These are phyloP conservation scores for Zygotorulaspora chibaensis DNA, from an alignment of 805 yeast genomes.

Conservation along the genomic window DNA sequence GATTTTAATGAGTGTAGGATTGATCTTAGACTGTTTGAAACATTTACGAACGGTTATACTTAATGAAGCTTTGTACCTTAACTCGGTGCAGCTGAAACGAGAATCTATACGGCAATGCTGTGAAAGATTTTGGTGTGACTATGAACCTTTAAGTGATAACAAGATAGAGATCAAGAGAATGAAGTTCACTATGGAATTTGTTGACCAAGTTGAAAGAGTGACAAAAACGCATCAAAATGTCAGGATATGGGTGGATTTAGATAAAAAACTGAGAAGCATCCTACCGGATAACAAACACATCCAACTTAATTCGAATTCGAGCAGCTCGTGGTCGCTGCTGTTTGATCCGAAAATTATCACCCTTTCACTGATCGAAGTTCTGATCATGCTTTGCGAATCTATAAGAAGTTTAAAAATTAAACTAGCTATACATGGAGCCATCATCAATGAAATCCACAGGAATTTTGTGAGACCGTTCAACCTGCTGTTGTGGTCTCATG, in stretches of 20 bases:
- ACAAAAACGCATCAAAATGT: background rate
- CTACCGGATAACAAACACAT: background rate
- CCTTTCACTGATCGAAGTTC: conserved; percentile 2
- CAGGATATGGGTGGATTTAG: background rate
- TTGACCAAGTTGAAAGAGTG: background rate
- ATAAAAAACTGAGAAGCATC: background rate
- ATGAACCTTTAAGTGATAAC: background rate
- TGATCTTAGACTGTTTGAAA: conserved; percentile 8
- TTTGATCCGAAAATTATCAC: conserved; percentile 6
- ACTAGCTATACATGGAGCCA: conserved; percentile 2
- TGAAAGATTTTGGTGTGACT: conserved; percentile 8
- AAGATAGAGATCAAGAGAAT: conserved; percentile 1
- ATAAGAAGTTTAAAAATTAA: background rate
- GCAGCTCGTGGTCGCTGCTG: background rate
- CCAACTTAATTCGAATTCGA: background rate
- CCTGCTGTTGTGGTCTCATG: conserved; percentile 8
- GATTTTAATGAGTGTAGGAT: background rate
- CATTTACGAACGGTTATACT: conserved; percentile 15
- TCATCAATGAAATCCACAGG: conserved; percentile 5
- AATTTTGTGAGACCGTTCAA: conserved; percentile 8
- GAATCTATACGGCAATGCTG: conserved; percentile 13
- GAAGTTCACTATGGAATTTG: background rate
- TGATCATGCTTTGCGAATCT: conserved; percentile 6
- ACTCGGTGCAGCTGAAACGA: conserved; percentile 10
- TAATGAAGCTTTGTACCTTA: conserved; percentile 13